Evolutionary conservation across 78 protist genomes (phyloP), one percentile per base, ranked within the genome.

Genomic region (Capsaspora owczarzaki): DNA sequence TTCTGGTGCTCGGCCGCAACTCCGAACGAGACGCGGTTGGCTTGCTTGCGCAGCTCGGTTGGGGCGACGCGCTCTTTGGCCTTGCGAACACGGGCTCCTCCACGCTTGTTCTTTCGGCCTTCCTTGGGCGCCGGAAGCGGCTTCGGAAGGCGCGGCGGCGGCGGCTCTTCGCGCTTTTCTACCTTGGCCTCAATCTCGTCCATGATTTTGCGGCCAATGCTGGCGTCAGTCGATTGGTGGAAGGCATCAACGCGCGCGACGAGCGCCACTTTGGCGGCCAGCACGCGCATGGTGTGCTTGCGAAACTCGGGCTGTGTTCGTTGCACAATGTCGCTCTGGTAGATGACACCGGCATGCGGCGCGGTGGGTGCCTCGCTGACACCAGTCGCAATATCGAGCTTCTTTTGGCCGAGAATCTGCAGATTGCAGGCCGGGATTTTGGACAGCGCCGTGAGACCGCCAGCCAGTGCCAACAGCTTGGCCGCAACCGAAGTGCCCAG

Each of bases 401-500:
- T 87, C 29, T 77, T 37, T 4, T 38, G 1, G 25, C 49, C 76
- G 38, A 76, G 81, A 72, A 63, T 43, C 75, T 78, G 86, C 12
- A 92, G 40, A 80, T 84, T 82, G 77, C 94, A 87, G 0, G 94
- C 86, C n/a, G 96, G 93, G 71, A 93, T 85, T 2, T 77, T 46
- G 2, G 91, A 33, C 19, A 93, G 85, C 66, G 56, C 25, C 1
- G 25, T 33, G 19, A 93, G 76, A 31, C 94, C 88, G 2, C 96
- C 96, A 1, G 96, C 94, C 35, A 82, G 56, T 79, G 87, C 91
- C 81, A 93, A 76, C 23, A 93, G 44, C 20, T 79, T 56, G 0
- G 96, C 92, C 27, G 96, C 96, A 19, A 87, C 83, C n/a, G 82
- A 42, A 41, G 89, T 27, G 16, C 96, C 96, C 10, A 90, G 41